Conservation (phyloP, 2,329 filamentous ascomycete genomes). For the Aspergillus fijiensis region DNA sequence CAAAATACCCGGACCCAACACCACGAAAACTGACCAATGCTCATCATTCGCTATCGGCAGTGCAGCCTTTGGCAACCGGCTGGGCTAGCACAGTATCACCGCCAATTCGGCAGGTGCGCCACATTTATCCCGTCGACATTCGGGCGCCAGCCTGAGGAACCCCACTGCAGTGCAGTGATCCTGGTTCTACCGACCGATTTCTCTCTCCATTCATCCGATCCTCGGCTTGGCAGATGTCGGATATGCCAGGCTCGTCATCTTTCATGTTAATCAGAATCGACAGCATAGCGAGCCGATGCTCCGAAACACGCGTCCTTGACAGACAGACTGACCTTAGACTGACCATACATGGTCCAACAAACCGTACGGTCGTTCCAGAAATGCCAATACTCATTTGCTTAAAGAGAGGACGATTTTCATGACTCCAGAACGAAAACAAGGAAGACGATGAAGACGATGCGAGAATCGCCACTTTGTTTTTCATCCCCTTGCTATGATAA, state of each 20-base stretch:
- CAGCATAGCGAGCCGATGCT: conserved; percentile 4
- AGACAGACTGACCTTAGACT: not conserved
- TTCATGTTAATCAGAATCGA: conserved; percentile 4
- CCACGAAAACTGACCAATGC: conserved; percentile 9
- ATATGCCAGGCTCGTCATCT: conserved; percentile 11
- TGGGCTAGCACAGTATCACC: conserved; percentile 11
- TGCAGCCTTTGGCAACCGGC: conserved; percentile 10
- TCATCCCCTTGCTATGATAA: not conserved
- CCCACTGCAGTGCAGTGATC: conserved; percentile 12
- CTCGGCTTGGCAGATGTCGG: conserved; percentile 8
- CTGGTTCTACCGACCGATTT: conserved; percentile 6
- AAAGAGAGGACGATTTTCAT: not conserved
- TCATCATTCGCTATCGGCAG: conserved; percentile 12
- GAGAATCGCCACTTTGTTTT: conserved; percentile 6
- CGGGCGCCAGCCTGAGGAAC: conserved; percentile 11
- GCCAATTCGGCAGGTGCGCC: conserved; percentile 11
- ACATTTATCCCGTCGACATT: conserved; percentile 12
- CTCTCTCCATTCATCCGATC: conserved; percentile 11
- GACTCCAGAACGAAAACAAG: conserved; percentile 5
- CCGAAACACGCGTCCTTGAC: conserved; percentile 5
- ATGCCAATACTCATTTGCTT: not conserved
- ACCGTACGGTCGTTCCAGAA: not conserved
- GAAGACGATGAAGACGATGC: not conserved
- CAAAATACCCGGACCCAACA: conserved; percentile 18
- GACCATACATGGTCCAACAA: not conserved